phyloP scores from a whole-genome alignment of 805 yeast species.

The Phaffomyces opuntiae region DNA sequence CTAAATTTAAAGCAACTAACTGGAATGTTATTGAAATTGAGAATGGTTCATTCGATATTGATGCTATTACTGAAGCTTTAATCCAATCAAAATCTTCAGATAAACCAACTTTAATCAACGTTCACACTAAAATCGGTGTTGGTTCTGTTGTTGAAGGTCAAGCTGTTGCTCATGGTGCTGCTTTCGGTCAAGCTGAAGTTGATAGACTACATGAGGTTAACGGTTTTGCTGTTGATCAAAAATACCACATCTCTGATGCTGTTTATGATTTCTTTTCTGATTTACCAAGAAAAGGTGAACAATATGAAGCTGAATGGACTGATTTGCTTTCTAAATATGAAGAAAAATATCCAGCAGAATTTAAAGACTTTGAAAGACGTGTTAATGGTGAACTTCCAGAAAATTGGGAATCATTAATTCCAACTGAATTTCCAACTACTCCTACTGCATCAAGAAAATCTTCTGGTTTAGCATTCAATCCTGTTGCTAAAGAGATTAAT shows the following conservation, averaged over 20 bases:
- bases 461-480: slow-evolving; percentile 70
- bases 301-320: slow-evolving; percentile 73
- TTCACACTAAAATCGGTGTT: slow-evolving; percentile 88
- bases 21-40: slow-evolving; percentile 80
- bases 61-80: slow-evolving; percentile 65
- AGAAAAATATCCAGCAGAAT: slow-evolving; percentile 67
- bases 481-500: slow-evolving; percentile 60
- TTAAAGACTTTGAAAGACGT: slow-evolving; percentile 76
- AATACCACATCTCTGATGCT: slow-evolving; percentile 74
- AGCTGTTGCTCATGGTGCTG: slow-evolving; percentile 92
- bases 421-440: slow-evolving; percentile 73
- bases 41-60: slow-evolving; percentile 76
- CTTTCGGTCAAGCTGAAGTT: slow-evolving; percentile 89
- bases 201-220: slow-evolving; percentile 74
- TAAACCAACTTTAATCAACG: slow-evolving; percentile 87
- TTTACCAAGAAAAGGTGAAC: slow-evolving; percentile 52
- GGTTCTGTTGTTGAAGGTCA: slow-evolving; percentile 85
- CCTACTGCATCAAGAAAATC: slow-evolving; percentile 93
- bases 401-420: slow-evolving; percentile 73
- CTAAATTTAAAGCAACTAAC: slow-evolving; percentile 85
- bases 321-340: slow-evolving; percentile 51
- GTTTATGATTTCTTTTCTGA: slow-evolving; percentile 64
- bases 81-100: slow-evolving; percentile 73
- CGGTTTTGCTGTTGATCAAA: slow-evolving; percentile 83
- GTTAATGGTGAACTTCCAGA: slow-evolving; percentile 70